Evolutionary conservation across 2,329 filamentous ascomycete species (phyloP).

Genomic region (Ophiostoma ips): DNA sequence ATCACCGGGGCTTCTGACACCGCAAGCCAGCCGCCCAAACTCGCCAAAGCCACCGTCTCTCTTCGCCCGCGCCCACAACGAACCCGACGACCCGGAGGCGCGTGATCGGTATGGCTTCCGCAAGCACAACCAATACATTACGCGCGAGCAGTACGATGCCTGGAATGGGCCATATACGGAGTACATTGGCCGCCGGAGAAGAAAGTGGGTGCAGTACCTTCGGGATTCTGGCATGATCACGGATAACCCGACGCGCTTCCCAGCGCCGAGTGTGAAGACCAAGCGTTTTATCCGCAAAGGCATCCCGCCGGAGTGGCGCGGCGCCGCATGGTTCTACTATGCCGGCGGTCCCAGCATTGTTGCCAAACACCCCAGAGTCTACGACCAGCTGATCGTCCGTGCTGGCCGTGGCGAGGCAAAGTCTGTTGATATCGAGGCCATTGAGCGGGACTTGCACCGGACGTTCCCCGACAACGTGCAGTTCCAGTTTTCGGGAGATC

Average conservation of each 20-base stretch:
- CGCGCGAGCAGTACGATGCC: constrained; percentile 59
- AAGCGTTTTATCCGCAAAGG: constrained; percentile 88
- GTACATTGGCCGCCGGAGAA: constrained; percentile 58
- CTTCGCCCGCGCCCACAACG: constrained; percentile 17
- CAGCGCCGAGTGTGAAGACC: constrained; percentile 64
- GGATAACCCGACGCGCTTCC: constrained; percentile 61
- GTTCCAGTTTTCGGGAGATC: constrained; percentile 44
- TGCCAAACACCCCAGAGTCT: constrained; percentile 62
- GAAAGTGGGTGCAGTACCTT: constrained; percentile 72
- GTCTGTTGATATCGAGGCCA: constrained; percentile 68
- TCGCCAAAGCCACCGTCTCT: constrained; percentile 9
- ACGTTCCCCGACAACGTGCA: constrained; percentile 90
- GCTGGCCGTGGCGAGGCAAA: constrained; percentile 35
- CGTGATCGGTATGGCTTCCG: constrained; percentile 88
- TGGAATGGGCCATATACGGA: constrained; percentile 67
- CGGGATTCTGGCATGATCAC: constrained; percentile 62
- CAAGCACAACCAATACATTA: constrained; percentile 71
- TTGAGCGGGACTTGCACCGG: constrained; percentile 83
- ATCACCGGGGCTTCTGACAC: background rate
- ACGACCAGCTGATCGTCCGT: constrained; percentile 53
- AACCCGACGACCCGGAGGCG: constrained; percentile 33
- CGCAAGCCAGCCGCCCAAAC: constrained; percentile 7
- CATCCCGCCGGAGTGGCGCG: constrained; percentile 84
- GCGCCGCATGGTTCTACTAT: constrained; percentile 96
- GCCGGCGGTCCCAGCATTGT: constrained; percentile 73